Evolutionary conservation across 2,329 filamentous ascomycete genomes (phyloP).

Genomic region (Colletotrichum echinochloae): DNA sequence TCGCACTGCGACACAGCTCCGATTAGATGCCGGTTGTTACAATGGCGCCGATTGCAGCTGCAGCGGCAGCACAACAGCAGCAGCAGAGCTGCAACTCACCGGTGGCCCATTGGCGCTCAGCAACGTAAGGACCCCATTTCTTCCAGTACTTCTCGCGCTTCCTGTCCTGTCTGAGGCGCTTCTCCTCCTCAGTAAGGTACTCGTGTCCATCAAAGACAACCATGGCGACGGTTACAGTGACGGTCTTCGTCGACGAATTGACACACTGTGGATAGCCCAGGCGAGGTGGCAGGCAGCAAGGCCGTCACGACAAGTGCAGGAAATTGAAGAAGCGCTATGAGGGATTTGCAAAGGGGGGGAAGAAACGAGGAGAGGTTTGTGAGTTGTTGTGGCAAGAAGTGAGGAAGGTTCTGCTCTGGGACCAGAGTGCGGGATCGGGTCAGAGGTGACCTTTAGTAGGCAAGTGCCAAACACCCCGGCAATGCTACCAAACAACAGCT

Average conservation of each 20-base stretch:
- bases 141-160: constrained; percentile 94
- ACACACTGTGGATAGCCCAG: constrained; percentile 10
- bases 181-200: constrained; percentile 90
- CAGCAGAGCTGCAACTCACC: constrained; percentile 62
- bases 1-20: constrained; percentile 67
- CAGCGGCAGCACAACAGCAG: constrained; percentile 22
- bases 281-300: constrained; percentile 11
- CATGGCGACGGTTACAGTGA: constrained; percentile 64
- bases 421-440: constrained; percentile 27
- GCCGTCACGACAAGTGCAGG: constrained; percentile 25
- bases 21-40: constrained; percentile 22
- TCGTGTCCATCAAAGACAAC: constrained; percentile 90
- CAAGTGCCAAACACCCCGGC: constrained; percentile 37
- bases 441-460: constrained; percentile 38
- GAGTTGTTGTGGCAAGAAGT: constrained; percentile 30
- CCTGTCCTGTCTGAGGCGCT: constrained; percentile 86
- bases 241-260: constrained; percentile 24
- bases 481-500: constrained; percentile 32
- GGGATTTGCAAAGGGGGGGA: constrained; percentile 14
- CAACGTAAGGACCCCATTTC: constrained; percentile 95
- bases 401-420: constrained; percentile 15
- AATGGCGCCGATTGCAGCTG: not conserved
- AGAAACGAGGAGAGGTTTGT: constrained; percentile 26
- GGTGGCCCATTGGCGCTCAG: constrained; percentile 96
- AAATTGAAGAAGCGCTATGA: constrained; percentile 12